Evolutionary conservation across 768 basidiomycete species (phyloP), one percentile per base, ranked within the genome.

Genomic region (Kwoniella sp.): DNA sequence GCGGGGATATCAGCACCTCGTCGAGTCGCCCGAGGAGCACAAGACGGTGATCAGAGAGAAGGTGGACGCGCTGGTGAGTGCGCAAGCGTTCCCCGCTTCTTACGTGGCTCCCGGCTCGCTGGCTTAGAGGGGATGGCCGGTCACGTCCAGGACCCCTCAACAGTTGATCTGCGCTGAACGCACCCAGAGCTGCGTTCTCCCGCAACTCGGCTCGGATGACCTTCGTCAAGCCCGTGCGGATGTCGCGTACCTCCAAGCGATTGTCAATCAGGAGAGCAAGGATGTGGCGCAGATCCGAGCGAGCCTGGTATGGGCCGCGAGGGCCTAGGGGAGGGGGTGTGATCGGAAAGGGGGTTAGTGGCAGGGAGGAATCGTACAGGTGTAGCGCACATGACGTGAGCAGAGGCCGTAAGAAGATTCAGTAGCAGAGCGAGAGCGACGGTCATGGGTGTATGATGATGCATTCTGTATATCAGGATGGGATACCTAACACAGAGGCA

Each of bases 191-290:
- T n/a, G n/a, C n/a, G n/a, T n/a, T 14, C 37, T 38, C 14, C 42
- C 53, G 5, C 53, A 59, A 31, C 50, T 62, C 3, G 49, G 44
- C 15, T 36, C 32, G 5, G 32, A 43, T 9, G 40, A 59, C 19
- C 50, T 50, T 12, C 44, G 53, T 10, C 61, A 62, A 29, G 57
- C 61, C n/a, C 44, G 38, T 40, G 57, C 57, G 11, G 61, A 62
- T 50, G 49, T 62, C 20, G 46, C 59, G 9, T 62, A 58, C 29
- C 41, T 62, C 14, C 45, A 50, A 28, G 38, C 46, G 0, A 46
- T 62, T 14, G n/a, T 62, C 2, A 42, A 49, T n/a, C 57, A 50
- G 2, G 53, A 56, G 28, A 53, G 33, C 5, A 10, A 14, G 0
- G 28, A 40, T 22, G 43, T 46, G 19, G 61, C 56, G 11, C 61